Base-by-base conservation (phyloP, 768 basidiomycete species). In the Rhodosporidiobolus odoratus region DNA sequence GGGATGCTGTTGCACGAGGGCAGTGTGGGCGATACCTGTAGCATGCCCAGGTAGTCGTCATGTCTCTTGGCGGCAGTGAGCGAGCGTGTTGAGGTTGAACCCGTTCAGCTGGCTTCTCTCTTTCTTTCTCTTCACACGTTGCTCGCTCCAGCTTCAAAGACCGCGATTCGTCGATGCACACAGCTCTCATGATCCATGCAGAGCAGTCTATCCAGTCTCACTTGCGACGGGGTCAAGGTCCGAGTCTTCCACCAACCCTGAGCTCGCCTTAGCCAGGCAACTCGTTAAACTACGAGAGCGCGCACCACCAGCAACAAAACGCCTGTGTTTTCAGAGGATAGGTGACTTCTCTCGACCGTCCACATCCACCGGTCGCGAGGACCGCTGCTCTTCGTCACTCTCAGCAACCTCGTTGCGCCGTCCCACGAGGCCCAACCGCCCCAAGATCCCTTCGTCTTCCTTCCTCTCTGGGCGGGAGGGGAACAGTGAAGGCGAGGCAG, bases 131-230 rank as follows among this genome's bases (percentile, higher is more conserved):
- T n/a, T n/a, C n/a, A n/a, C n/a, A n/a, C n/a, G n/a, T n/a, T n/a
- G n/a, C n/a, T n/a, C n/a, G n/a, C 59, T 32, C 45, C 23, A 25
- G 30, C 64, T 41, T n/a, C 54, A 37, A 61, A 61, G 59, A 30
- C 59, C 43, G 41, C 59, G 59, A 61, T 25, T 61, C 59, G 41
- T 61, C 41, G 59, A 37, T 47, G 17, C 37, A 40, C 59, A 56
- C 53, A 61, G 58, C 38, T 30, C 37, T 16, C 58, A 59, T 25
- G n/a, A n/a, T n/a, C n/a, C n/a, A 25, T 15, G 37, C 40, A 41
- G 40, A 61, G 59, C 23, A 37, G n/a, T 23, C 13, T 34, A 34
- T n/a, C 19, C 25, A 37, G 37, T 40, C 8, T 27, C 4, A 16
- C 27, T 45, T 6, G 43, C 59, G 41, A 61, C 41, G 59, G 59